These are phyloP conservation scores for Yueomyces sp. DNA, from an alignment of 805 yeast genomes.

Conservation along the genomic window DNA sequence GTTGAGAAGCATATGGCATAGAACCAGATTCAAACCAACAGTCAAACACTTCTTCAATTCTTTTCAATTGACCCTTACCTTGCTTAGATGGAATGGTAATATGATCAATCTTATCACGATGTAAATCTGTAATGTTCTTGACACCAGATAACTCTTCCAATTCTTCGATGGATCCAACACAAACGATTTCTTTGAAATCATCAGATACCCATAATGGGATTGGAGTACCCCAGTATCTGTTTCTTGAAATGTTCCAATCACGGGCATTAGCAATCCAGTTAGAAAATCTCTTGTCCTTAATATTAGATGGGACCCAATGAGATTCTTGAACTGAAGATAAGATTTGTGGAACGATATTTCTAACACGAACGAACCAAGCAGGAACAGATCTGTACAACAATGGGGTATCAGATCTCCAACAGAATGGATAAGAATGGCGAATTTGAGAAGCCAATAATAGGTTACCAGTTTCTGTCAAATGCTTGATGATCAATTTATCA, in stretches of 20 bases:
- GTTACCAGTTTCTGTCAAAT: slow-evolving; percentile 64
- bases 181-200: slow-evolving; percentile 82
- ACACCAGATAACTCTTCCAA: slow-evolving; percentile 75
- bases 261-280: slow-evolving; percentile 99
- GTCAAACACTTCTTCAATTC: slow-evolving; percentile 96
- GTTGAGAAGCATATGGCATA: slow-evolving; percentile 96
- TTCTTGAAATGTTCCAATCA: slow-evolving; percentile 98
- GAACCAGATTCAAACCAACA: slow-evolving; percentile 99
- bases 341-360: slow-evolving; percentile 80
- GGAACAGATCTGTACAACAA: slow-evolving; percentile 93
- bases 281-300: slow-evolving; percentile 89
- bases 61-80: slow-evolving; percentile 78
- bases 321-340: slow-evolving; percentile 73
- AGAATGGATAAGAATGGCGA: slow-evolving; percentile 95
- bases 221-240: slow-evolving; percentile 99
- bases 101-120: slow-evolving; percentile 84
- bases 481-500: slow-evolving; percentile 79
- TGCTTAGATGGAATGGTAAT: slow-evolving; percentile 84
- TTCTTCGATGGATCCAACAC: slow-evolving; percentile 85
- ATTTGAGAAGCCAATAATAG: slow-evolving; percentile 68
- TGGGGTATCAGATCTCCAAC: slow-evolving; percentile 99
- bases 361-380: slow-evolving; percentile 93
- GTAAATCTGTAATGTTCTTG: slow-evolving; percentile 72
- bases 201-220: slow-evolving; percentile 96
- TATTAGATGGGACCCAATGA: slow-evolving; percentile 84